Base-by-base conservation (phyloP, 305 asterid species). In the Striga hermonthica region DNA sequence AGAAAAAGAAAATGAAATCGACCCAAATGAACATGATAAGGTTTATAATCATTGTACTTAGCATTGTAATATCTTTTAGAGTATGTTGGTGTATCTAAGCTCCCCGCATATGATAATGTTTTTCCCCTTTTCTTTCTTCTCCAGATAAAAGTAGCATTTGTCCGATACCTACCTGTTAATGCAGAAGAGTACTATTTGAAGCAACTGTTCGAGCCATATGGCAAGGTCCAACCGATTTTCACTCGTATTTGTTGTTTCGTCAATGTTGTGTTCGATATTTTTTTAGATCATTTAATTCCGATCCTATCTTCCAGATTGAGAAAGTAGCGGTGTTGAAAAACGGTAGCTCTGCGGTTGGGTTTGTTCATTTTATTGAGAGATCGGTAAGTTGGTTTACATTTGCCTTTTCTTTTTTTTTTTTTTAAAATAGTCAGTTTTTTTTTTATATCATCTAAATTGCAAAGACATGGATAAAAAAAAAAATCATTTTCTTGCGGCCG, bases 111-210 rank as follows among this genome's bases (percentile, higher is more conserved):
- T 22, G 31, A 22, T 22, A 22, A 22, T 22, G 31, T 22, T 22
- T 22, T 22, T 22, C 31, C 31, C 57, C 53, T 57, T 70, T 74
- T 68, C 41, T 72, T 68, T 75, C 70, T 15, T 50, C 36, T 12
- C 39, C 96, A 92, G 98, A 78, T 92, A 48, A 92, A 80, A 79
- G 69, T 84, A 72, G 98, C 97, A 8, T 92, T 89, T 76, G 84
- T 89, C 67, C 79, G 91, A 78, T 78, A 83, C 67, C 76, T 92
- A 71, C 97, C 98, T 3, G n/a, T 67, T 15, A 80, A 76, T 81
- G 85, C 84, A 41, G 95, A 87, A 68, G 98, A 92, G 74, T 81
- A 74, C 71, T 85, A 82, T 82, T 72, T 87, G 83, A 83, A 74
- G 78, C 83, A 79, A 60, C 68, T 86, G 69, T 92, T 92, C 78